Evolutionary conservation across 208 protist species (phyloP), one percentile per base, ranked within the genome.

Genomic region (Leishmania major): DNA sequence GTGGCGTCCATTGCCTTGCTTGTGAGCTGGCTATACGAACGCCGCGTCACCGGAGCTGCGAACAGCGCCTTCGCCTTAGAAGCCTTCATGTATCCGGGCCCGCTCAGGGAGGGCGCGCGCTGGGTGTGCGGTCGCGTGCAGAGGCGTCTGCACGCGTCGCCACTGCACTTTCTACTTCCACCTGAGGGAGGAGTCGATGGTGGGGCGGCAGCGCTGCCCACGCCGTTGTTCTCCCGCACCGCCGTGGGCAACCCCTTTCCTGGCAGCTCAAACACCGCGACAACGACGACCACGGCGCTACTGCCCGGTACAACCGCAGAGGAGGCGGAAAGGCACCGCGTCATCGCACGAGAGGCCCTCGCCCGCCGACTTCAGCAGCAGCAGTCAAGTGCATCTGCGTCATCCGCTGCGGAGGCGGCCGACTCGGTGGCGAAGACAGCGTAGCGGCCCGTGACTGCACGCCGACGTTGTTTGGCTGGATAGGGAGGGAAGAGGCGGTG

Each of bases 271-370:
- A 22, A 3, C 35, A 28, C 77, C 51, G 49, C 66, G 19, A 37
- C 43, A 57, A 59, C 22, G 22, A 45, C 53, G 49, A 31, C 64
- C 51, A 79, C 78, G 11, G 62, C 77, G 78, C 78, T 90, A 51
- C 87, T 96, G 47, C 93, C 93, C 3, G 93, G 92, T 17, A 94
- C 93, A 3, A 94, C 92, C 2, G 84, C 85, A 22, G 93, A 90
- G 76, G 93, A 96, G n/a, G 93, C 93, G 35, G 88, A 96, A 72
- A 89, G 93, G 22, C 91, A 89, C 35, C 90, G 93, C 47, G 84
- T 88, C 43, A 89, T 94, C 70, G 93, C 91, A 11, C 85, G 94
- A 22, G 89, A 88, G 35, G 93, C 93, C 13, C 91, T 96, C 40
- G 78, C 84, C 35, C 83, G 73, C 6, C 84, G 88, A 10, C 79